Conservation (phyloP, 2,329 filamentous ascomycete genomes). For the Lecanicillium sp. region DNA sequence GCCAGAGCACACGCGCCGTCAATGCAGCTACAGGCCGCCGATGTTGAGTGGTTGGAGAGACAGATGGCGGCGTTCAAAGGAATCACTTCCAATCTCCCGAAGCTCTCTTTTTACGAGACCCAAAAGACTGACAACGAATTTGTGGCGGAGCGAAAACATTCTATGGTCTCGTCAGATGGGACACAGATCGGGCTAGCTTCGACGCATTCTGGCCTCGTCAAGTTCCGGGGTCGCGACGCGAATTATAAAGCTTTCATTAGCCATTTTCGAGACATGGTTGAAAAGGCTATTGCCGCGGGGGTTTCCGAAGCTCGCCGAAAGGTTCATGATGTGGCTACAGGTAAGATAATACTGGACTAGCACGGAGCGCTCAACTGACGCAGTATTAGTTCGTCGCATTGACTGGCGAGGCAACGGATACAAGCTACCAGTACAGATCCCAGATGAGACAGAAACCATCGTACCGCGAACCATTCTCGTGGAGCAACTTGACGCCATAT, state of each 20-base stretch:
- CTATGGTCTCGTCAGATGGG: constrained; percentile 18
- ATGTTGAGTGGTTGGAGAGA: constrained; percentile 18
- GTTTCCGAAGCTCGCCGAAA: constrained; percentile 12
- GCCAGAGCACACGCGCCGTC: neutral
- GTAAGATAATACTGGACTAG: neutral
- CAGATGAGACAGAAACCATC: constrained; percentile 6
- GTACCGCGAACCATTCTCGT: constrained; percentile 13
- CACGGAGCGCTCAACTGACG: neutral
- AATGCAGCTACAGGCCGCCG: constrained; percentile 10
- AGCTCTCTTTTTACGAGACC: constrained; percentile 20
- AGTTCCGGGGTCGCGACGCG: constrained; percentile 16
- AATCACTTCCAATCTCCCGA: constrained; percentile 15
- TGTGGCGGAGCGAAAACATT: constrained; percentile 17
- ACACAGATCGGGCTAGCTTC: constrained; percentile 14
- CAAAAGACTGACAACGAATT: constrained; percentile 15
- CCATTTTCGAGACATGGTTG: constrained; percentile 16
- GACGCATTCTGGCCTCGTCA: constrained; percentile 16
- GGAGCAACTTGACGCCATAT: constrained; percentile 12
- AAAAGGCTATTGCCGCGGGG: constrained; percentile 8
- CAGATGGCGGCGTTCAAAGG: constrained; percentile 20
- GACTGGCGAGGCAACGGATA: neutral
- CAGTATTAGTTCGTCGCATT: neutral
- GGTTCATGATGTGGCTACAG: neutral
- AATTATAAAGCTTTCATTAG: constrained; percentile 17
- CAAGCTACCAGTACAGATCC: neutral